Evolutionary conservation across 805 yeast species (phyloP).

Genomic region (Ogataea siamensis): DNA sequence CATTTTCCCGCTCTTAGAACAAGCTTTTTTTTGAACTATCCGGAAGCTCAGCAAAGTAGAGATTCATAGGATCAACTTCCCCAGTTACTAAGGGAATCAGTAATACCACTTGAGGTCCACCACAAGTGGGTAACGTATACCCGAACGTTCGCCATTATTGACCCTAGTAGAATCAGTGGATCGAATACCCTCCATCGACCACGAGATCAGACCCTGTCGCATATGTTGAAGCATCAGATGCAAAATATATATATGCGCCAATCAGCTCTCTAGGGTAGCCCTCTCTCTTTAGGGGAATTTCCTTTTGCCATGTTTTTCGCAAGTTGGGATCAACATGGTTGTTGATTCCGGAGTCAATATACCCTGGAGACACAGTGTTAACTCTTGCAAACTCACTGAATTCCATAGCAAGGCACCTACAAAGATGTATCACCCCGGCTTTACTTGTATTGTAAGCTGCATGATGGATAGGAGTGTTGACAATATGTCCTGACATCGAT

Average conservation of each 20-base stretch:
- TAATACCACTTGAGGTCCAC: too few relatives aligned
- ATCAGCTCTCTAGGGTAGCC: conserved; percentile 47
- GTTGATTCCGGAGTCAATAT: conserved; percentile 39
- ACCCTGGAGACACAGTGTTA: conserved; percentile 29
- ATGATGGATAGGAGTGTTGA: conserved; percentile 51
- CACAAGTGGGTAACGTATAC: too few relatives aligned
- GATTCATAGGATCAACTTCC: too few relatives aligned
- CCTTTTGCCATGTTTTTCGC: conserved; percentile 31
- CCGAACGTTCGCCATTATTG: too few relatives aligned
- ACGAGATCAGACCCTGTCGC: conserved; percentile 50
- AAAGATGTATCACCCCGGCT: conserved; percentile 48
- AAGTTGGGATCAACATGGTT: conserved; percentile 27
- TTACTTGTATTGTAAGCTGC: conserved; percentile 50
- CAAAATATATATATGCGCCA: conserved; percentile 52
- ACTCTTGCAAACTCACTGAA: conserved; percentile 50
- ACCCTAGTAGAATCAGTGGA: too few relatives aligned
- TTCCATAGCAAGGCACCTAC: conserved; percentile 47
- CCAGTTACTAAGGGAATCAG: too few relatives aligned
- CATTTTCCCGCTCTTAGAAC: too few relatives aligned
- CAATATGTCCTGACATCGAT: conserved; percentile 55
- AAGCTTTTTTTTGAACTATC: too few relatives aligned
- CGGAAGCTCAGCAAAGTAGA: too few relatives aligned
- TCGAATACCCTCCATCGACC: conserved; percentile 51
- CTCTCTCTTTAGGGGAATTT: conserved; percentile 48
- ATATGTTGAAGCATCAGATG: conserved; percentile 51